Base-by-base conservation (phyloP, 768 basidiomycete species). In the Coprinellus micaceus region DNA sequence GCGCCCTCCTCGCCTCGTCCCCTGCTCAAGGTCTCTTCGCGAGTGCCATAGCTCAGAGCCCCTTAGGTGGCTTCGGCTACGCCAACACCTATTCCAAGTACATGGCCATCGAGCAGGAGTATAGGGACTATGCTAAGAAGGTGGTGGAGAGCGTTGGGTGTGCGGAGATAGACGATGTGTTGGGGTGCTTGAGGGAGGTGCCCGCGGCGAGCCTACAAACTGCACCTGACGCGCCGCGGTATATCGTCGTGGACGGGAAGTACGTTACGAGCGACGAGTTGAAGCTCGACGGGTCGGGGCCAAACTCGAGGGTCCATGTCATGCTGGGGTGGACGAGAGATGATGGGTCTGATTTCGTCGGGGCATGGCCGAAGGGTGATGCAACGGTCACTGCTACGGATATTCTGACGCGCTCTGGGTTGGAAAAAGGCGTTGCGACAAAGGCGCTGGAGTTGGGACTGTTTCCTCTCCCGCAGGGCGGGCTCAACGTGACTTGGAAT, bases 241-340 rank as follows among this genome's bases (percentile, higher is more conserved):
- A 67, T 52, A 61, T 74, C 46, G 78, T 80, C 11, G 74, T 78
- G 10, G 80, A 82, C 53, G 79, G 80, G 2, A 76, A 69, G n/a
- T 77, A 71, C 63, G 69, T 82, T 50, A 70, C 68, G 0, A 64
- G 70, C 2, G 63, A 66, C 36, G 68, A 72, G 13, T 72, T 82
- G 2, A 69, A 70, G 3, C 61, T 81, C 13, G 69, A 71, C 45
- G 76, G 76, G 0, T 58, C 65, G 1, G 77, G 74, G 0, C 73
- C 72, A 0, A 66, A 70, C 1, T 77, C 77, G 4, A 65, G 74
- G 24, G 79, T 75, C 0, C 77, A 77, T 53, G 71, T 76, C 39
- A 71, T 82, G 57, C 76, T 77, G 58, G 80, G 80, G 1, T 76
- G 74, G 71, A 80, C 79, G 76, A 66, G 75, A 19, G 79, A 79